Percentiles rank a stretch among this genome's conserved stretches.
Conservation (phyloP, 163 green algal species). For the Scenedesmus sp. region DNA sequence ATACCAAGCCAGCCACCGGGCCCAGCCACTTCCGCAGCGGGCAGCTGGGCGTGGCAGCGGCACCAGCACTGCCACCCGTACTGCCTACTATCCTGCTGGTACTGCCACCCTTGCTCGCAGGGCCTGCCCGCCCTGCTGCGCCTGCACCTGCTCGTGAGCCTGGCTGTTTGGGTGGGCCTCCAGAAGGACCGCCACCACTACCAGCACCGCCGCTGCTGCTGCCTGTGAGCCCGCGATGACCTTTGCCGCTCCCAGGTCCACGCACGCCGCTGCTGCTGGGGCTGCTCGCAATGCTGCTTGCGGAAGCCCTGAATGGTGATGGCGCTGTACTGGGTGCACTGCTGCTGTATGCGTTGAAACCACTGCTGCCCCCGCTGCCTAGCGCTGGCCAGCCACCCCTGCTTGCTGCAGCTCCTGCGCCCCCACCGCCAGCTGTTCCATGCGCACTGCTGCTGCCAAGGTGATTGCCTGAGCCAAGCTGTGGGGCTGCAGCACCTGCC, state of each 20-base stretch:
- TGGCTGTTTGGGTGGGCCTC: not conserved
- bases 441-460: not conserved
- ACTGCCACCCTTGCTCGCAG: constrained; percentile 6
- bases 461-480: not conserved
- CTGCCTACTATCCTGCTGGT: not conserved
- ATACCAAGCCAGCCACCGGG: constrained; percentile 76
- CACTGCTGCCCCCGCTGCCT: not conserved
- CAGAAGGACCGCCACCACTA: not conserved
- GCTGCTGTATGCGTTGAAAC: not conserved
- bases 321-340: not conserved
- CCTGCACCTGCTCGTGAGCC: not conserved
- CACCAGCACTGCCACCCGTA: not conserved
- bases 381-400: not conserved
- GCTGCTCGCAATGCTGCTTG: constrained; percentile 31
- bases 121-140: not conserved
- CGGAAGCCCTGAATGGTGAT: constrained; percentile 16
- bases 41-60: constrained; percentile 56
- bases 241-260: not conserved
- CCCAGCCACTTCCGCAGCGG: constrained; percentile 72
- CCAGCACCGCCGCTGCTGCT: constrained; percentile 12
- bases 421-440: not conserved
- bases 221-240: not conserved
- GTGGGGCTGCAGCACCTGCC: not conserved
- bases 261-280: not conserved
- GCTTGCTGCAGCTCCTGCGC: not conserved